Percentiles rank a stretch among this genome's conserved stretches.
phyloP scores from a whole-genome alignment of 371 early-diverging fungal genomes.

The Amoeboaphelidium occidentale region DNA sequence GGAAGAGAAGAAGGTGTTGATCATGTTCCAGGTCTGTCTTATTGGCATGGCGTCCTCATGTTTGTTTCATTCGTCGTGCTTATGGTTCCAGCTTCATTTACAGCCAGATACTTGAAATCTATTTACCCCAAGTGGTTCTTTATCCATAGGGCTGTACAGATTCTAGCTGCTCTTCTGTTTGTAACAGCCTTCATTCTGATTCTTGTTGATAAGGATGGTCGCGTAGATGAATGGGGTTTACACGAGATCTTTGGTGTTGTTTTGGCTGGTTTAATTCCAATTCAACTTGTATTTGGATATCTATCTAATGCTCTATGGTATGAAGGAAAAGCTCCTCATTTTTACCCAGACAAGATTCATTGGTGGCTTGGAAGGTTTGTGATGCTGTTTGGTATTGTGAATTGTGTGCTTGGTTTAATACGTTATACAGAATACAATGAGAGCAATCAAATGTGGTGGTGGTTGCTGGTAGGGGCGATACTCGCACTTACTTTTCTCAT shows the following conservation, averaged over 20 bases:
- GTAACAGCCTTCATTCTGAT: not conserved
- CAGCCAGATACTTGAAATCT: not conserved
- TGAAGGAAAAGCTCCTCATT: not conserved
- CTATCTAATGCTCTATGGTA: not conserved
- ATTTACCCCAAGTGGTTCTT: not conserved
- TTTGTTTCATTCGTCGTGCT: not conserved
- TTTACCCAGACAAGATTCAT: not conserved
- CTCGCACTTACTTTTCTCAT: not conserved
- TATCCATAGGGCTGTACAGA: not conserved
- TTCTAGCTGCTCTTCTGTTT: not conserved
- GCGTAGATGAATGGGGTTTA: not conserved
- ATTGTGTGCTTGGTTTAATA: not conserved
- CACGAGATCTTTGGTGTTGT: not conserved
- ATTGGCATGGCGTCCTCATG: not conserved
- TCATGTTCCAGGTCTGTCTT: too few relatives aligned
- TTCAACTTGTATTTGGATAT: not conserved
- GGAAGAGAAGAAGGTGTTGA: too few relatives aligned
- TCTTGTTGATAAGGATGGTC: not conserved
- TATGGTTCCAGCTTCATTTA: not conserved
- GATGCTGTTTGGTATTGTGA: not conserved
- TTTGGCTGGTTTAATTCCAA: not conserved
- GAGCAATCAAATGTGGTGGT: not conserved
- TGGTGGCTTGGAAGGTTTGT: not conserved
- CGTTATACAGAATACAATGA: not conserved
- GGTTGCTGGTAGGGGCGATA: not conserved